Evolutionary conservation across 1,284 basidiomycete genomes (phyloP), one percentile per base, ranked within the genome.

Genomic region (Exobasidium rhododendri): DNA sequence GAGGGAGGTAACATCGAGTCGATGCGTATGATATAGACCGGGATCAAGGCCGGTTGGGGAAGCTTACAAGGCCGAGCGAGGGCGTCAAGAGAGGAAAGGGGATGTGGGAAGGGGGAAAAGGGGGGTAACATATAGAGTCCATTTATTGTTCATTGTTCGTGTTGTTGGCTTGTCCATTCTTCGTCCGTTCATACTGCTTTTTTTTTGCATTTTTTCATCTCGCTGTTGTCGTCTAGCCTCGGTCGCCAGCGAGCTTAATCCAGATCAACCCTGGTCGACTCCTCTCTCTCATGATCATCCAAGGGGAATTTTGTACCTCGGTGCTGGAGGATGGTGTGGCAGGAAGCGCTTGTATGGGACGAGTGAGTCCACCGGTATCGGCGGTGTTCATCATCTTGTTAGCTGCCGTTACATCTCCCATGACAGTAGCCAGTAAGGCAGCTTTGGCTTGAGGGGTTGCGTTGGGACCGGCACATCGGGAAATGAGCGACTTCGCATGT

Each of bases 401-500:
- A 3, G 43, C 52, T 20, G 67, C 66, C 4, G 63, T 61, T 13
- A 62, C 65, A 3, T 58, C 63, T 29, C 66, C 66, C 65, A 73
- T 73, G 6, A 74, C 71, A 14, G 61, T 66, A 2, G 73, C 73
- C 46, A 74, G 44, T 26, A 74, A 44, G 24, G 63, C 53, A 6
- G 73, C 71, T 40, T 68, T 73, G 10, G 57, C 60, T 44, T 62
- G 61, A 28, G 65, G 68, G 26, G 64, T 65, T 35, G 73, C 71
- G 13, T 63, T 59, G 3, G 72, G 69, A 0, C 70, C 71, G 0
- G 69, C 63, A 54, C 75, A 77, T 14, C 77, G 56, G 22, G 53
- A 54, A 11, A 78, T 65, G 20, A 78, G 54, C 43, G 69, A 73
- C 49, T 69, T 71, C 5, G 75, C 76, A 43, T 75, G 70, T 59